Percentiles rank a stretch among this genome's conserved stretches.
phyloP scores from a whole-genome alignment of 1,284 basidiomycete genomes.

The Ganoderma lingzhi region DNA sequence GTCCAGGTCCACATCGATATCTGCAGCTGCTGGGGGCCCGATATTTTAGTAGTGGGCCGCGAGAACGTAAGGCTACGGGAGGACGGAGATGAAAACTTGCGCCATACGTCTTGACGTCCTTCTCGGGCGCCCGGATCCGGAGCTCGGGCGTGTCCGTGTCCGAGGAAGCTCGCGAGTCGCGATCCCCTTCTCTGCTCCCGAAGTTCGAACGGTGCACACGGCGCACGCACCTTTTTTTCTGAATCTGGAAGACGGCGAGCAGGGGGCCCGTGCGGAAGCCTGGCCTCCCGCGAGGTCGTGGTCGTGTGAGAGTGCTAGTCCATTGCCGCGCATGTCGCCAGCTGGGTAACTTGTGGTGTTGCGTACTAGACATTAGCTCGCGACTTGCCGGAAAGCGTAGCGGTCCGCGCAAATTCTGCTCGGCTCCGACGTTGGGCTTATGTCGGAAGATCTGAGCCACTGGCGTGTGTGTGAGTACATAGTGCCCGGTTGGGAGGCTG shows the following conservation, averaged over 20 bases:
- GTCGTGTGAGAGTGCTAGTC: neutral
- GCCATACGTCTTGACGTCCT: neutral
- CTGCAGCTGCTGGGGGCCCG: neutral
- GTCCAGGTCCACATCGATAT: too few species aligned
- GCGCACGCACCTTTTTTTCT: neutral
- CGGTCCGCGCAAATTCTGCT: neutral
- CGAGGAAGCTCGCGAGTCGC: neutral
- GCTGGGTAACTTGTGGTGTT: neutral
- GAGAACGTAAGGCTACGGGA: too few species aligned
- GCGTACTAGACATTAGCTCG: neutral
- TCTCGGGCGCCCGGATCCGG: neutral
- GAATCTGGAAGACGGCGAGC: neutral
- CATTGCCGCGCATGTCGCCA: neutral
- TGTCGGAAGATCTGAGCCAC: neutral
- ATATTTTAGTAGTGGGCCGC: too few species aligned
- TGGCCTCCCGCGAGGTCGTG: too few species aligned
- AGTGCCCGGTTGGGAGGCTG: neutral
- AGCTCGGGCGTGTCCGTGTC: neutral
- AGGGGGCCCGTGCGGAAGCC: neutral
- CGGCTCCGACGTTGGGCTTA: neutral
- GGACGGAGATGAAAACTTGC: too few species aligned
- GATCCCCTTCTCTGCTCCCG: neutral
- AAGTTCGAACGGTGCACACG: too few species aligned
- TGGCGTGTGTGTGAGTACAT: neutral
- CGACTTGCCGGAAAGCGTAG: constrained; percentile 1